Percentiles rank a stretch among this genome's conserved stretches.
These are phyloP conservation scores for Cytospora mali DNA, from an alignment of 2,329 filamentous ascomycete genomes.

Conservation along the genomic window DNA sequence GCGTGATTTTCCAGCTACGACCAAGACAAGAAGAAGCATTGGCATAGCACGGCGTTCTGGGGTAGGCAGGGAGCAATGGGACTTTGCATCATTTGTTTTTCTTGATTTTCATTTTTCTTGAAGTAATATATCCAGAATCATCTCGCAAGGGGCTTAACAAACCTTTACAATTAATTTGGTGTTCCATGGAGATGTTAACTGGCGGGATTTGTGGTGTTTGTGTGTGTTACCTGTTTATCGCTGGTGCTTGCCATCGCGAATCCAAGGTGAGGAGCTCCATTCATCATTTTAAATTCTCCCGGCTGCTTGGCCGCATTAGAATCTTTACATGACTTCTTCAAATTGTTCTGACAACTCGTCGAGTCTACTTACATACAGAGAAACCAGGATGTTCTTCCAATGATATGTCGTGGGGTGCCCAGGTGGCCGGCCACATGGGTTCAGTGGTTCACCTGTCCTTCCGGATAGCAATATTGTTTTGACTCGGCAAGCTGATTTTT, in stretches of 20 bases:
- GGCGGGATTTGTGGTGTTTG: too few relatives aligned
- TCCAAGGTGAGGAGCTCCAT: not conserved
- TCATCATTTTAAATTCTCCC: not conserved
- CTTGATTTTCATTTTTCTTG: too few relatives aligned
- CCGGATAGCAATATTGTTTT: not conserved
- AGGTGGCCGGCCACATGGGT: too few relatives aligned
- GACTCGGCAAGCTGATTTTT: not conserved
- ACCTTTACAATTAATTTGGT: not conserved
- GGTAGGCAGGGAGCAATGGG: not conserved
- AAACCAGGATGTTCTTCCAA: not conserved
- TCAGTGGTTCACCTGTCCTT: not conserved
- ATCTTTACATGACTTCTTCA: not conserved
- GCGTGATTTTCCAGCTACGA: not conserved
- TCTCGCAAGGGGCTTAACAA: not conserved
- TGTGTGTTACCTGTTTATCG: not conserved
- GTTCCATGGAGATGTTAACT: not conserved
- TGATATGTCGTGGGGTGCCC: not conserved
- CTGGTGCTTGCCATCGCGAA: not conserved
- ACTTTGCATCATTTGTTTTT: not conserved
- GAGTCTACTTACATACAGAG: not conserved
- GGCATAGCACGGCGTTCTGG: conserved; percentile 14
- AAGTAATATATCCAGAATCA: not conserved
- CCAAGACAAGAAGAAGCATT: not conserved
- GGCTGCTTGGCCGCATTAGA: not conserved
- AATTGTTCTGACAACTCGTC: not conserved